Percentiles rank a stretch among this genome's conserved stretches.
Conservation (phyloP, 352 stramenopile genomes). For the Phytophthora fragariae region DNA sequence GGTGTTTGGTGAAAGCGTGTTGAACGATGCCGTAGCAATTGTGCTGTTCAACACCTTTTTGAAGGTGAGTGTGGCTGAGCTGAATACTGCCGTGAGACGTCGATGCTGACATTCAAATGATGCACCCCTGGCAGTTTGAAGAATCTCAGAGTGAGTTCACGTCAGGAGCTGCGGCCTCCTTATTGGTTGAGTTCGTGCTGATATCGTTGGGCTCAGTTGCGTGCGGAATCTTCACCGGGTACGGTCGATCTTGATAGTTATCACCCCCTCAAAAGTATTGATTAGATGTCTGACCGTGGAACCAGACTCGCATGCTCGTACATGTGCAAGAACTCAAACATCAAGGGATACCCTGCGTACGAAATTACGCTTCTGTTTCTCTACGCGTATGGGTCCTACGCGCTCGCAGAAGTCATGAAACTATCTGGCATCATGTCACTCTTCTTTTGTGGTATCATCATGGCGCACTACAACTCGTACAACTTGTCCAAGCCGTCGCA, state of each 20-base stretch:
- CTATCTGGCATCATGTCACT: constrained; percentile 93
- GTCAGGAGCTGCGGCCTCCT: constrained; percentile 54
- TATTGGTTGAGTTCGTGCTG: constrained; percentile 79
- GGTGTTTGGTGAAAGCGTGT: constrained; percentile 97
- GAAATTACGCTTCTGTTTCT: constrained; percentile 82
- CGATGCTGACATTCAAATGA: neutral
- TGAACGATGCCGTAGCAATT: constrained; percentile 98
- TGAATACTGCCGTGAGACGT: neutral
- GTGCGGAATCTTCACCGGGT: constrained; percentile 80
- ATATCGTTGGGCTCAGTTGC: constrained; percentile 86
- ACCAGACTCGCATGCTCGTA: constrained; percentile 79
- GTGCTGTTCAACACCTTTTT: constrained; percentile 97
- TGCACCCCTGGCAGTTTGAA: constrained; percentile 51
- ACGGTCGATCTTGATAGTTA: constrained; percentile 8
- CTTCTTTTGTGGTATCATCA: constrained; percentile 91
- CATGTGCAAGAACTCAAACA: constrained; percentile 82
- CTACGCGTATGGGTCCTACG: constrained; percentile 75
- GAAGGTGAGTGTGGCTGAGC: constrained; percentile 54
- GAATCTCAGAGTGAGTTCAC: constrained; percentile 85
- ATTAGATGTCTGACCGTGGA: neutral
- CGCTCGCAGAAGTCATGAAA: constrained; percentile 72
- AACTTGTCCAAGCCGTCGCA: constrained; percentile 76
- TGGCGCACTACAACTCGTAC: constrained; percentile 86
- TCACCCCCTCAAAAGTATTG: constrained; percentile 3
- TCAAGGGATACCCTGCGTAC: constrained; percentile 80